Conservation (phyloP, 176 grass and related monocot species). For the Panicum miliaceum region DNA sequence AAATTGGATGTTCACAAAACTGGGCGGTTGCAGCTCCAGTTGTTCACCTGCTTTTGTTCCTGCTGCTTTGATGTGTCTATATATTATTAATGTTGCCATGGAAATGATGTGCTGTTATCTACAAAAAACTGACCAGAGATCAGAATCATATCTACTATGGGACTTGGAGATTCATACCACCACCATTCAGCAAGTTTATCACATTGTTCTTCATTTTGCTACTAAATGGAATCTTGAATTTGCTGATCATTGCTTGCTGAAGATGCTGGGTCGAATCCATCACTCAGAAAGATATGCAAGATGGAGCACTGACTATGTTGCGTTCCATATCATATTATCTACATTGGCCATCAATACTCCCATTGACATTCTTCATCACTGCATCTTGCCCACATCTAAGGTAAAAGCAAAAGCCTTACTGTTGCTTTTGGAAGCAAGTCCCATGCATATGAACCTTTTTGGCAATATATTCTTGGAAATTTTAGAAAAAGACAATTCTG, state of each 20-base stretch:
- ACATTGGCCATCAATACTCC: conserved; percentile 65
- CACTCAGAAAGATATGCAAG: conserved; percentile 52
- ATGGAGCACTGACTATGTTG: conserved; percentile 51
- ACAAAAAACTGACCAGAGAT: conserved; percentile 39
- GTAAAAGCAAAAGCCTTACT: conserved; percentile 64
- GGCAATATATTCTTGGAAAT: conserved; percentile 65
- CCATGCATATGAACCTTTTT: conserved; percentile 76
- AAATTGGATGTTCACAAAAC: conserved; percentile 72
- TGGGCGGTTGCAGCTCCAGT: conserved; percentile 37
- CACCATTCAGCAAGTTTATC: conserved; percentile 67
- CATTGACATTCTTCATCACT: conserved; percentile 67
- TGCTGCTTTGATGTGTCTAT: conserved; percentile 63
- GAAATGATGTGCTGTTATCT: conserved; percentile 59
- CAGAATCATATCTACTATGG: conserved; percentile 52
- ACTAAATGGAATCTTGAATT: conserved; percentile 71
- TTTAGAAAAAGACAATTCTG: conserved; percentile 50
- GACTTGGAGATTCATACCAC: conserved; percentile 46
- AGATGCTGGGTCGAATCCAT: conserved; percentile 54
- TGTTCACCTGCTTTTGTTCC: conserved; percentile 50
- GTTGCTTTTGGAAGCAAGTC: conserved; percentile 75
- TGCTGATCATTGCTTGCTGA: conserved; percentile 76
- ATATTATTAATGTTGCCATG: conserved; percentile 67
- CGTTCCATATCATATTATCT: conserved; percentile 67
- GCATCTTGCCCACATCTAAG: conserved; percentile 67
- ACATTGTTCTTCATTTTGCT: conserved; percentile 65